Percentiles rank a stretch among this genome's conserved stretches.
These are phyloP conservation scores for Arthrobotrys megalospora DNA, from an alignment of 2,329 filamentous ascomycete species.

Conservation along the genomic window DNA sequence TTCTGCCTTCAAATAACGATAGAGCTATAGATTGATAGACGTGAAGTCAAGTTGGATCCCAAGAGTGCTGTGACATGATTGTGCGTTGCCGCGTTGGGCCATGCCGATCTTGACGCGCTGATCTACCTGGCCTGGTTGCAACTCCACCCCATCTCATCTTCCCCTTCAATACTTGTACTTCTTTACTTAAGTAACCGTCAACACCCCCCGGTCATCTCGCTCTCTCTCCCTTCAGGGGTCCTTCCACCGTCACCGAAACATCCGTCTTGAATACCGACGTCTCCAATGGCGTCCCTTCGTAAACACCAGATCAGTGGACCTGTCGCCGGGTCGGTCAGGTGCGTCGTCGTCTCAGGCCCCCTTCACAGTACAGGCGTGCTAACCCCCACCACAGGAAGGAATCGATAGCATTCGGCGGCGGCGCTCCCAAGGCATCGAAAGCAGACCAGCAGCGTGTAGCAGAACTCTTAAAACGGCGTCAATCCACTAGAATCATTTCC, in stretches of 20 bases:
- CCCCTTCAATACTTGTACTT: background rate
- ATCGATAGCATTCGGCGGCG: slow-evolving; percentile 40
- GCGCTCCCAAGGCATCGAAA: slow-evolving; percentile 61
- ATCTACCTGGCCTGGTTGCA: background rate
- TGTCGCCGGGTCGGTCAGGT: slow-evolving; percentile 38
- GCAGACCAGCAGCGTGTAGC: slow-evolving; percentile 71
- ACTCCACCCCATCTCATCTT: slow-evolving; percentile 14
- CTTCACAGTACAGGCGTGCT: background rate
- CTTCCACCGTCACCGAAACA: background rate
- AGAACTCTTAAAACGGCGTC: slow-evolving; percentile 93
- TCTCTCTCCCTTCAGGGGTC: background rate
- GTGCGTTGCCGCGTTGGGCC: slow-evolving; percentile 17
- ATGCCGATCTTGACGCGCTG: slow-evolving; percentile 8
- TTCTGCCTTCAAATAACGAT: background rate
- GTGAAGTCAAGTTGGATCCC: background rate
- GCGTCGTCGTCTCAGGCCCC: background rate
- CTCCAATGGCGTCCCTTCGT: slow-evolving; percentile 48
- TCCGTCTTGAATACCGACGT: background rate
- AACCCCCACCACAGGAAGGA: slow-evolving; percentile 33
- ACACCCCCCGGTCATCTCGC: slow-evolving; percentile 6
- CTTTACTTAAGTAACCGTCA: too few species aligned
- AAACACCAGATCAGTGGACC: slow-evolving; percentile 52
- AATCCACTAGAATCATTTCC: slow-evolving; percentile 83
- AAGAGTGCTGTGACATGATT: background rate
- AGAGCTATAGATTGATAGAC: background rate